These are phyloP conservation scores for Beauveria medogensis DNA, from an alignment of 2,329 filamentous ascomycete genomes.

Conservation along the genomic window DNA sequence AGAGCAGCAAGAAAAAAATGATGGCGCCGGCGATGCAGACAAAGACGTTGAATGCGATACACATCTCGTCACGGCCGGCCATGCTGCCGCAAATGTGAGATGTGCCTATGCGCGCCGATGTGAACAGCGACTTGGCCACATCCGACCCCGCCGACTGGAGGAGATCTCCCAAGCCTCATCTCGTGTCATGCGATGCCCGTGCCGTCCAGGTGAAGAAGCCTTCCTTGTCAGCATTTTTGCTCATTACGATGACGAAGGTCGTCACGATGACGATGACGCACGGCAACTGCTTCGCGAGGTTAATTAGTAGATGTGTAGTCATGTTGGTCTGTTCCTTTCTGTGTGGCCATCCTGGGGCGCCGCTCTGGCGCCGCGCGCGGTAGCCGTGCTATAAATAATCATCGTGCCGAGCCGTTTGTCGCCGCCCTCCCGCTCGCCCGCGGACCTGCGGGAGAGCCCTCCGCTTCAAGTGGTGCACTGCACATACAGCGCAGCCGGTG, in stretches of 20 bases:
- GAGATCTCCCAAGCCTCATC: not conserved
- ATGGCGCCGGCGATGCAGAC: not conserved
- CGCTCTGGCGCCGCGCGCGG: not conserved
- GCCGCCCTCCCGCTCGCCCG: not conserved
- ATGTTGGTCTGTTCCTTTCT: not conserved
- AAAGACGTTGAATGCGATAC: not conserved
- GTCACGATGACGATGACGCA: not conserved
- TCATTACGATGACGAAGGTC: not conserved
- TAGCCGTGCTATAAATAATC: not conserved
- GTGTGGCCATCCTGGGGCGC: not conserved
- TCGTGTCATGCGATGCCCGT: not conserved
- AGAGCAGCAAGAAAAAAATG: not conserved
- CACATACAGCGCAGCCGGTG: too few species aligned
- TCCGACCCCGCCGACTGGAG: not conserved
- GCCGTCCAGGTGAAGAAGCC: not conserved
- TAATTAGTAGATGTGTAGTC: too few species aligned
- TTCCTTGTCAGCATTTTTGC: not conserved
- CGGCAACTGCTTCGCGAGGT: not conserved
- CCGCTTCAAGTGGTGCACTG: not conserved
- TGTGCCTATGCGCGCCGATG: not conserved
- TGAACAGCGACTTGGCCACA: not conserved
- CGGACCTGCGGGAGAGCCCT: too few species aligned
- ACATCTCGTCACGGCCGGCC: not conserved
- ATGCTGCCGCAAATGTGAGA: not conserved
- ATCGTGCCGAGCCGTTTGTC: not conserved